These are phyloP conservation scores for Lactuca saligna DNA, from an alignment of 129 eudicot genomes.

Conservation along the genomic window DNA sequence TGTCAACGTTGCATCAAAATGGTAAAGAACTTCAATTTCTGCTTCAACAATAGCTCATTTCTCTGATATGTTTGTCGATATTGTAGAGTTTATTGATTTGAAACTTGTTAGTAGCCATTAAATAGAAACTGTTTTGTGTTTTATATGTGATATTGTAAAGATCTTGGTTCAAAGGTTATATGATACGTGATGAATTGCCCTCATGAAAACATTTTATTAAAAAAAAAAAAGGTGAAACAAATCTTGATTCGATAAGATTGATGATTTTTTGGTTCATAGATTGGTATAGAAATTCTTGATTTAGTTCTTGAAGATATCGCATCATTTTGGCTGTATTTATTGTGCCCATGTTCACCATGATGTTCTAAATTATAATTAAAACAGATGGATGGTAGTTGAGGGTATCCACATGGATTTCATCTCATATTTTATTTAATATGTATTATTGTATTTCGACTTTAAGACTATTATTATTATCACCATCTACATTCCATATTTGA, in stretches of 20 bases:
- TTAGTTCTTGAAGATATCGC: constrained; percentile 9
- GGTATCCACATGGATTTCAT: neutral
- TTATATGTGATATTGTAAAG: neutral
- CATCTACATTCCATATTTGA: constrained; percentile 8
- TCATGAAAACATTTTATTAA: neutral
- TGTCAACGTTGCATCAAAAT: constrained; percentile 90
- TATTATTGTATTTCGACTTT: neutral
- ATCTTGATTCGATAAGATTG: constrained; percentile 10
- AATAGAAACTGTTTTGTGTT: neutral
- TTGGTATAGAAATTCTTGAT: constrained; percentile 15
- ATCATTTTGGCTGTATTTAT: constrained; percentile 21
- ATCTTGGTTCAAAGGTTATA: constrained; percentile 1
- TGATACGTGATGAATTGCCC: constrained; percentile 1
- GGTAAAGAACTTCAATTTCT: constrained; percentile 40
- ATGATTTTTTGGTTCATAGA: neutral
- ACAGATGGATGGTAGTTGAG: constrained; percentile 30
- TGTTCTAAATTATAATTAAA: constrained; percentile 12
- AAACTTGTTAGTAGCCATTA: constrained; percentile 8
- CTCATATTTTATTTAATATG: constrained; percentile 15
- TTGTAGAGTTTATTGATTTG: constrained; percentile 7
- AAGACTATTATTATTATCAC: constrained; percentile 18
- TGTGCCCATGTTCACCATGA: constrained; percentile 17
- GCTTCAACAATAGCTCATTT: neutral
- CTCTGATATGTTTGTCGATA: neutral
- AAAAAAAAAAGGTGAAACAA: neutral